Evolutionary conservation across 768 basidiomycete genomes (phyloP).

Genomic region (Russula dissimulans): DNA sequence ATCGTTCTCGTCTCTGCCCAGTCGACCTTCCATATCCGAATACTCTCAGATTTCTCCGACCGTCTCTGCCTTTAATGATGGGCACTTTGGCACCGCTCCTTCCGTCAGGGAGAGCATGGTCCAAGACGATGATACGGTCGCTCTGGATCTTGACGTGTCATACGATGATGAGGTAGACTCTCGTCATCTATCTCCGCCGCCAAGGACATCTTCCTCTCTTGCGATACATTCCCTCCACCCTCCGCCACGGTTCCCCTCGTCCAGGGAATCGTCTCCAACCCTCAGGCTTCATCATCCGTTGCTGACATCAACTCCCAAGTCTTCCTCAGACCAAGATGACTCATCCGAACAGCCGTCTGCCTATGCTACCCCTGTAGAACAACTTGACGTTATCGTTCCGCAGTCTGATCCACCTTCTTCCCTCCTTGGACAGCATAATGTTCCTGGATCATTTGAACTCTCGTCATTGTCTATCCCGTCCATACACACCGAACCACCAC

Average conservation of each 20-base stretch:
- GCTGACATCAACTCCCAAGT: slow-evolving; percentile 4
- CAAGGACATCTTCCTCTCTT: slow-evolving; percentile 18
- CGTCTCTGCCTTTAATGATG: slow-evolving; percentile 72
- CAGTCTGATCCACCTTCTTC: background rate
- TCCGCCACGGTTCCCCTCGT: slow-evolving; percentile 14
- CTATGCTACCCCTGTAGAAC: slow-evolving; percentile 18
- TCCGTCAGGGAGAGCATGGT: slow-evolving; percentile 22
- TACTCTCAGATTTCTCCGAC: slow-evolving; percentile 69
- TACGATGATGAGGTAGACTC: slow-evolving; percentile 2
- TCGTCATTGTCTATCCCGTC: slow-evolving; percentile 36
- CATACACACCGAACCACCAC: slow-evolving; percentile 53
- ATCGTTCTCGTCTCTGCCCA: slow-evolving; percentile 38
- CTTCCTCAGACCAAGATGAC: slow-evolving; percentile 18
- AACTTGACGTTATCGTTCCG: background rate
- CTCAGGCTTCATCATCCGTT: background rate
- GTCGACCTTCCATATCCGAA: slow-evolving; percentile 52
- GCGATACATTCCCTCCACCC: slow-evolving; percentile 15
- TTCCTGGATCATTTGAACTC: slow-evolving; percentile 35
- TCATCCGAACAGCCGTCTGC: slow-evolving; percentile 18
- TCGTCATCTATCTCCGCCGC: slow-evolving; percentile 19
- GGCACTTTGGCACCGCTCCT: slow-evolving; percentile 27
- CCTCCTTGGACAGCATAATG: background rate
- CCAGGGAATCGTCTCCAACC: background rate
- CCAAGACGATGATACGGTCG: slow-evolving; percentile 8
- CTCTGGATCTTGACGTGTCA: background rate